Percentiles rank a stretch among this genome's conserved stretches.
Evolutionary conservation across 192 early-diverging fungal genomes (phyloP).

Genomic region (Irineochytrium annulatum): DNA sequence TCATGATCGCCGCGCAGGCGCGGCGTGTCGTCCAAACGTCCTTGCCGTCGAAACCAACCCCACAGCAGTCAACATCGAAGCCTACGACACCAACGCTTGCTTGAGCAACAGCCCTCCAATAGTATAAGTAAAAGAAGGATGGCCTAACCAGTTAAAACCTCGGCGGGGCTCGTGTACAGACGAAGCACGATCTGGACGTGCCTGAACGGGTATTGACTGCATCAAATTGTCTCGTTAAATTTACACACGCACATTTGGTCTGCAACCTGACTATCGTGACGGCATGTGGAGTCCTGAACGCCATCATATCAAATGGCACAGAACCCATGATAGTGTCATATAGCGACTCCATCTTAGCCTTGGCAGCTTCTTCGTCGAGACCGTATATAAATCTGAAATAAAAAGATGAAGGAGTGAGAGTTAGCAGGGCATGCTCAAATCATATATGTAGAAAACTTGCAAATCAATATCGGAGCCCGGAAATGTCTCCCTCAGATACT

Average conservation of each 20-base stretch:
- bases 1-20: slow-evolving; percentile 18
- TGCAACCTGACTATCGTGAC: slow-evolving; percentile 28
- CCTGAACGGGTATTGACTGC: slow-evolving; percentile 29
- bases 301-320: slow-evolving; percentile 22
- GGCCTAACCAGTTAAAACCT: slow-evolving; percentile 27
- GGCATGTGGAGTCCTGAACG: slow-evolving; percentile 24
- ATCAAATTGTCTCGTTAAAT: too few species aligned
- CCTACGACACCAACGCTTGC: too few species aligned
- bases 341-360: slow-evolving; percentile 34
- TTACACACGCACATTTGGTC: too few species aligned
- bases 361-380: slow-evolving; percentile 37
- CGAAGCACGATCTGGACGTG: slow-evolving; percentile 30
- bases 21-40: slow-evolving; percentile 17
- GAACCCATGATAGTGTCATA: slow-evolving; percentile 16
- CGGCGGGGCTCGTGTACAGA: slow-evolving; percentile 29
- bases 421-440: too few species aligned
- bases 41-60: slow-evolving; percentile 27
- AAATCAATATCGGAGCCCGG: slow-evolving; percentile 35
- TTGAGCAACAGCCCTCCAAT: too few species aligned
- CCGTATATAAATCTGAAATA: slow-evolving; percentile 48
- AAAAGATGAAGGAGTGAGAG: too few species aligned
- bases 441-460: too few species aligned
- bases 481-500: slow-evolving; percentile 18
- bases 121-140: too few species aligned
- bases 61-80: slow-evolving; percentile 30